Evolutionary conservation across 345 rosid genomes (phyloP).

Genomic region (Hibiscus trionum): DNA sequence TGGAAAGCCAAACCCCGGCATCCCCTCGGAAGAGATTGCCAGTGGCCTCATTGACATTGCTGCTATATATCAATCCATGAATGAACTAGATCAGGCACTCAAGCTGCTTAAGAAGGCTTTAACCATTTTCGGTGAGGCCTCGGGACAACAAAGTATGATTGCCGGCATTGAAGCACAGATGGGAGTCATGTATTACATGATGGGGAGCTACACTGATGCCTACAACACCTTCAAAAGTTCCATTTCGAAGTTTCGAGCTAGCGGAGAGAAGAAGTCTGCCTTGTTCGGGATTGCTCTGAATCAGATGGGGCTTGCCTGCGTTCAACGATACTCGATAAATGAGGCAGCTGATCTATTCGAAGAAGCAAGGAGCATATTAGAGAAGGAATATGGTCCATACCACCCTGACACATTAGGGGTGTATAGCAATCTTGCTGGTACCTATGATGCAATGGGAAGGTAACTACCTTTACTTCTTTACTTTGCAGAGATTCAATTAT

Average conservation of each 20-base stretch:
- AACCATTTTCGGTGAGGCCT: conserved; percentile 45
- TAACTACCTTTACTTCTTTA: conserved; percentile 5
- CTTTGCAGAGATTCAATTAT: background rate
- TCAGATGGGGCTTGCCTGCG: conserved; percentile 88
- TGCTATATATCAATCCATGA: conserved; percentile 77
- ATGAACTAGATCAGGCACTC: conserved; percentile 57
- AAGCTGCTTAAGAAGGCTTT: conserved; percentile 63
- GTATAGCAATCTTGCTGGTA: conserved; percentile 90
- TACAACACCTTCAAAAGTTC: conserved; percentile 60
- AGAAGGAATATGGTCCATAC: conserved; percentile 78
- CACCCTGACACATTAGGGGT: conserved; percentile 89
- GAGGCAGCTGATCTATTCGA: conserved; percentile 87
- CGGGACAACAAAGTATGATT: conserved; percentile 63
- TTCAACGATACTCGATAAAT: conserved; percentile 61
- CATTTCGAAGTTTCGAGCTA: conserved; percentile 53
- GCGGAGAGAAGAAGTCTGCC: conserved; percentile 74
- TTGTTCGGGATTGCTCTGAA: conserved; percentile 76
- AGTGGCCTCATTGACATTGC: conserved; percentile 73
- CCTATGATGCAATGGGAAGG: conserved; percentile 99
- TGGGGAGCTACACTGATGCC: conserved; percentile 65
- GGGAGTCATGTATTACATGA: conserved; percentile 86
- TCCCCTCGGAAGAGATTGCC: conserved; percentile 67
- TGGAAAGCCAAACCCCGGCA: conserved; percentile 45
- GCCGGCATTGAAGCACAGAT: conserved; percentile 94
- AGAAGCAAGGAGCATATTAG: conserved; percentile 74